Evolutionary conservation across 345 rosid species (phyloP).

Genomic region (Syzygium aqueum): DNA sequence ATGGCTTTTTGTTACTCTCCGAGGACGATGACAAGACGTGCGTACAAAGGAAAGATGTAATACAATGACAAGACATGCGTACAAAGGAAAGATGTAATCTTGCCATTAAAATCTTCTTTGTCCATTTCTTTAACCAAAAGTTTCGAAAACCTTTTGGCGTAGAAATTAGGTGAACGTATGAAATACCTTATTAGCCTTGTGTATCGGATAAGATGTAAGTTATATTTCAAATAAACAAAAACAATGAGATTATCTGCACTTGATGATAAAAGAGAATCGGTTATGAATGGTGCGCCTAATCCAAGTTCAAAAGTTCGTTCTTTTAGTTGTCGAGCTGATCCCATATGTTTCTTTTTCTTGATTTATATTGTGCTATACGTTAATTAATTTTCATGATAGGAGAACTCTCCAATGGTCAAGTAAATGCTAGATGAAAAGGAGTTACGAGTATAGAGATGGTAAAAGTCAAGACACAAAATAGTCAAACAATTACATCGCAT

Average conservation of each 20-base stretch:
- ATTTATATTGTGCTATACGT: background rate
- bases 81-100: background rate
- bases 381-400: background rate
- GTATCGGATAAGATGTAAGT: background rate
- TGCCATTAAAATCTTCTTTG: background rate
- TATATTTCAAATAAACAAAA: background rate
- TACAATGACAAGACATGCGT: background rate
- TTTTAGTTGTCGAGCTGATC: background rate
- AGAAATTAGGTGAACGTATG: background rate
- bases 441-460: background rate
- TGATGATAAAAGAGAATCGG: background rate
- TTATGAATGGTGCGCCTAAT: background rate
- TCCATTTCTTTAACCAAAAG: background rate
- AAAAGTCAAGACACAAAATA: background rate
- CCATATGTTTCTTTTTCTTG: background rate
- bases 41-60: background rate
- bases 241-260: background rate
- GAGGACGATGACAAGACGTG: background rate
- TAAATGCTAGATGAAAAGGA: background rate
- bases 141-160: background rate
- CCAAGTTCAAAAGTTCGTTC: background rate
- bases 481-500: background rate
- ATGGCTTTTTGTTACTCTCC: background rate
- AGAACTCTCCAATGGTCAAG: background rate
- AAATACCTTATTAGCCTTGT: background rate